A percentile compares a stretch with the other conserved stretches of the same genome.
phyloP scores from a whole-genome alignment of 805 yeast species.

The Yamadazyma paraphyllophila region DNA sequence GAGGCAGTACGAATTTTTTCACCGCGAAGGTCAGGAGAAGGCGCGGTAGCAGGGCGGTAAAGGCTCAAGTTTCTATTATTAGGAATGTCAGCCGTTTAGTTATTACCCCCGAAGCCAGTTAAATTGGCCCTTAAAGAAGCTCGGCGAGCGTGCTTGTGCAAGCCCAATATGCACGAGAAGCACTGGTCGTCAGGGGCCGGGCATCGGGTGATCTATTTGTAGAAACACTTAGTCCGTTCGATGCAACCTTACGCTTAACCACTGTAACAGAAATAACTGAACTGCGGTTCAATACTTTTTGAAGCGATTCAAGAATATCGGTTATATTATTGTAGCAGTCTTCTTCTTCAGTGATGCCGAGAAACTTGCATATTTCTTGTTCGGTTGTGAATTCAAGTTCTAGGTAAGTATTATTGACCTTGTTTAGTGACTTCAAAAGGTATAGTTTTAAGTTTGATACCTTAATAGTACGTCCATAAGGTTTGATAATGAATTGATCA shows the following conservation, averaged over 20 bases:
- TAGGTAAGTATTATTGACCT: conserved; percentile 2
- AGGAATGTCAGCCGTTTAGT: neutral
- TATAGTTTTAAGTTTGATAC: conserved; percentile 22
- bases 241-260: neutral
- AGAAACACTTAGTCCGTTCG: neutral
- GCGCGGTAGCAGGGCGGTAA: too few relatives aligned
- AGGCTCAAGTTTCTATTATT: too few relatives aligned
- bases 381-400: conserved; percentile 22
- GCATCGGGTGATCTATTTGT: neutral
- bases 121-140: neutral
- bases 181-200: neutral
- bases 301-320: neutral
- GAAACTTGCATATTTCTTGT: conserved; percentile 25
- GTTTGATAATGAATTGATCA: conserved; percentile 25
- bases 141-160: neutral
- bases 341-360: conserved; percentile 17
- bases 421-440: conserved; percentile 13
- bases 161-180: conserved; percentile 2
- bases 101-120: too few relatives aligned
- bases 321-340: conserved; percentile 1
- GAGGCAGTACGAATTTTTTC: neutral
- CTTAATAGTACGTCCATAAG: conserved; percentile 28
- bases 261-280: neutral
- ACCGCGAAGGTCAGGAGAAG: too few relatives aligned
- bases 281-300: neutral